Evolutionary conservation across 2,329 filamentous ascomycete species (phyloP), one percentile per base, ranked within the genome.

Genomic region (Magnaporthiopsis incrustans): DNA sequence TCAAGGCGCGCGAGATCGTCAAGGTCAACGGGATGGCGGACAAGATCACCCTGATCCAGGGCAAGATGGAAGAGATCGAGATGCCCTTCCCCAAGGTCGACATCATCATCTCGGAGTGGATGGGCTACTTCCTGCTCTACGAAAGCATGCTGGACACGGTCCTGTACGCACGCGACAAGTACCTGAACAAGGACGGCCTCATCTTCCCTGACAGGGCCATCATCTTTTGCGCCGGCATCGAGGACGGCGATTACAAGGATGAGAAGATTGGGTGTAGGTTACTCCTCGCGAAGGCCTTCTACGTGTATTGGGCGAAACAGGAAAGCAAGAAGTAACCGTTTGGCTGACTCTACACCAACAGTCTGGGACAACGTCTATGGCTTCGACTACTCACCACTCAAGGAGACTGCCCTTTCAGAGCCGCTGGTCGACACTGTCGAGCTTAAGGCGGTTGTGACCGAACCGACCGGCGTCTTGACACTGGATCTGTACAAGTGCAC

Each of bases 51-150:
- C 86, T 99, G 66, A 86, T 99, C 68, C 95, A 98, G 82, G 95
- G 95, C 76, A 99, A 99, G 86, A 99, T 99, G 95, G 95, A 99
- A 82, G 95, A 99, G 81, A 92, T 99, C 59, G 83, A 90, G 73
- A 83, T 99, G 67, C 95, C 95, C 26, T 97, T 90, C 78, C 89
- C 92, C 73, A 91, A 98, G 79, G 95, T 99, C 69, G 95, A 99
- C 75, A 99, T 99, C 76, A 99, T 99, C 80, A 96, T 99, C 76
- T 98, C 94, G 2, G 95, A 99, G 82, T 99, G 95, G 95, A 99
- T 99, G 95, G 95, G 95, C 44, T 99, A 99, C 82, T 98, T 98
- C 82, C 82, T 99, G 63, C 87, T 99, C 67, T 99, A 99, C 79
- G 95, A 99, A 86, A 91, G 86, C 85, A 99, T 99, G 95, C 79